These are phyloP conservation scores for Thecaphora thlaspeos DNA, from an alignment of 1,284 basidiomycete genomes.

Conservation along the genomic window DNA sequence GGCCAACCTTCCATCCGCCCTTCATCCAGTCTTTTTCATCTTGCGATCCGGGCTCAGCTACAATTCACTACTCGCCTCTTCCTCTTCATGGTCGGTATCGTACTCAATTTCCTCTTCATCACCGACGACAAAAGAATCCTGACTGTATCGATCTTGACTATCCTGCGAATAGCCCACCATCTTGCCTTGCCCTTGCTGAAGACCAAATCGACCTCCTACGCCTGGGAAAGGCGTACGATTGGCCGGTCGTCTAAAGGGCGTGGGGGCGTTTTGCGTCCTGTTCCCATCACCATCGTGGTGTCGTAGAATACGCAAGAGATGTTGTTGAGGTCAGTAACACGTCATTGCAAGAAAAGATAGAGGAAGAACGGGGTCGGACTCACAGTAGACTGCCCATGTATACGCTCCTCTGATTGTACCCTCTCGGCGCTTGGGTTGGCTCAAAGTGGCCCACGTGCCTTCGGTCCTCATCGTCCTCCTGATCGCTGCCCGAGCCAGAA, in stretches of 20 bases:
- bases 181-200: conserved; percentile 11
- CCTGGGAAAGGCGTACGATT: conserved; percentile 34
- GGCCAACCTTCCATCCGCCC: background rate
- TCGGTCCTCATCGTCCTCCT: conserved; percentile 67
- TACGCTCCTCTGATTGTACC: conserved; percentile 60
- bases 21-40: background rate
- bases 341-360: background rate
- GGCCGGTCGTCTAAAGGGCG: background rate
- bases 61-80: conserved; percentile 21
- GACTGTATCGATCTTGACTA: conserved; percentile 39
- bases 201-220: conserved; percentile 31
- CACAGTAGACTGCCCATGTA: conserved; percentile 52
- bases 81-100: conserved; percentile 16
- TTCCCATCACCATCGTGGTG: too few species aligned
- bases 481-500: conserved; percentile 59
- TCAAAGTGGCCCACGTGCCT: conserved; percentile 65
- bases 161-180: conserved; percentile 1
- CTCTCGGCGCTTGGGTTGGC: conserved; percentile 71
- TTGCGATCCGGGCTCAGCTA: too few species aligned
- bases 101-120: conserved; percentile 44
- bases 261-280: background rate
- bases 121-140: conserved; percentile 49
- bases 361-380: conserved; percentile 1
- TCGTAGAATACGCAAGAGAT: too few species aligned
- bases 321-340: background rate